Base-by-base conservation (phyloP, 352 stramenopile species). In the Elongisporangium prolatum region DNA sequence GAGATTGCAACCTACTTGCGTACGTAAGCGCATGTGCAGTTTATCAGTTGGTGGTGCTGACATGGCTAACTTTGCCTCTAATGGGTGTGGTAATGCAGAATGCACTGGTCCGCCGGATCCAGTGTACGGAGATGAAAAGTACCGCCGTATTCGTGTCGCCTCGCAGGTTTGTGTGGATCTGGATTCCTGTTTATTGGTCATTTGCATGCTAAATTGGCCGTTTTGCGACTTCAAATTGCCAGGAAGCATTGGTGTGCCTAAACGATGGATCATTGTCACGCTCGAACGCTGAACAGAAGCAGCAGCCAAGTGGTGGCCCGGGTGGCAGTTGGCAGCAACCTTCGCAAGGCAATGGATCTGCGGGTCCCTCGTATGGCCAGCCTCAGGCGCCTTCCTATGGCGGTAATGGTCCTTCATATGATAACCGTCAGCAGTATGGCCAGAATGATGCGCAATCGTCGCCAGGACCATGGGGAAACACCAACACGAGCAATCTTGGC, bases 121-220 rank as follows among this genome's bases (percentile, higher is more conserved):
- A 10, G 73, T 89, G 37, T 89, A 89, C 60, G 83, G 83, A 24
- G 84, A 95, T 48, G 85, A 95, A 59, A 87, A 88, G 57, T 90
- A 89, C 61, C 83, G 85, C 21, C 85, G 84, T n/a, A 90, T 95
- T 62, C 80, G 85, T 14, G 83, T 91, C 16, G 80, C 84, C 24
- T 73, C 78, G 16, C 83, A 93, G 72, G 80, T 90, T 50, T 16
- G 14, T 51, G 54, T 28, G 7, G 10, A 24, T 14, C 38, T 10
- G 56, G 24, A 40, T 66, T 50, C n/a, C 57, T n/a, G 51, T 65
- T 17, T 56, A 21, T 65, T 54, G 7, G 22, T 21, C 65, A 20
- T 49, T 40, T 40, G 28, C 28, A 40, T 40, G 28, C 28, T 40
- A 13, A 40, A 8, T 1, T 40, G 8, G 25, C 25, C 25, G 8